A percentile compares a stretch with the other conserved stretches of the same genome.
Conservation (phyloP, 164 flowering plant species). For the Tetracentron sinense region DNA sequence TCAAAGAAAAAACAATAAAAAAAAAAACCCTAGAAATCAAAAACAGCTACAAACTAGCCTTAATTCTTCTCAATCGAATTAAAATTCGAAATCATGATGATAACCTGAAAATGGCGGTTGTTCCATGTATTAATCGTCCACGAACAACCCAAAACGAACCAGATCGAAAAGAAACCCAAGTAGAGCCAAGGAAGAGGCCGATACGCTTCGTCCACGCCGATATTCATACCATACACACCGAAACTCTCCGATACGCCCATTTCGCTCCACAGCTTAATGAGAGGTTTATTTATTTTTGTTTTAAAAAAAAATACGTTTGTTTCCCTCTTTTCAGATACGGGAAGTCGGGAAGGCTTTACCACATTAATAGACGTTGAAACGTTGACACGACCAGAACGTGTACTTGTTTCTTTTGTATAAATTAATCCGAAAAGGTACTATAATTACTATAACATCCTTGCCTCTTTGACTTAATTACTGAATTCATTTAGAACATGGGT, state of each 20-base stretch:
- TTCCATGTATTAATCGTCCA: slow-evolving; percentile 77
- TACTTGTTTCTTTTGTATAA: no score
- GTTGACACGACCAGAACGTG: neutral
- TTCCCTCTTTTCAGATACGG: neutral
- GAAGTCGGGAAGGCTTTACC: neutral
- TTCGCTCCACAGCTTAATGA: slow-evolving; percentile 3
- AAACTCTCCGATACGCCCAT: slow-evolving; percentile 25
- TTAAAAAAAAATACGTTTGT: no score
- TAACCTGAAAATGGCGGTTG: slow-evolving; percentile 78
- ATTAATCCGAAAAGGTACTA: no score
- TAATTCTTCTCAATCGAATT: no score
- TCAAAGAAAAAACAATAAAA: no score
- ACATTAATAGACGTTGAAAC: neutral
- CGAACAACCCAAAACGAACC: slow-evolving; percentile 57
- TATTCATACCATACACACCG: slow-evolving; percentile 12
- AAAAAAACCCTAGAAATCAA: no score
- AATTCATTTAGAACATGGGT: neutral
- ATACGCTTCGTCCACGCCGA: slow-evolving; percentile 52
- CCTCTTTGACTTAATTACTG: neutral
- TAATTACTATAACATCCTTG: neutral
- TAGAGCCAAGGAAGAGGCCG: slow-evolving; percentile 70
- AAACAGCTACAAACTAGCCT: no score
- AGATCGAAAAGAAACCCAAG: slow-evolving; percentile 53
- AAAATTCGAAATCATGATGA: neutral
- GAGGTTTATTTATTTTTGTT: no score